These are phyloP conservation scores for Suaeda aralocaspica DNA, from an alignment of 148 eudicot species.

Conservation along the genomic window DNA sequence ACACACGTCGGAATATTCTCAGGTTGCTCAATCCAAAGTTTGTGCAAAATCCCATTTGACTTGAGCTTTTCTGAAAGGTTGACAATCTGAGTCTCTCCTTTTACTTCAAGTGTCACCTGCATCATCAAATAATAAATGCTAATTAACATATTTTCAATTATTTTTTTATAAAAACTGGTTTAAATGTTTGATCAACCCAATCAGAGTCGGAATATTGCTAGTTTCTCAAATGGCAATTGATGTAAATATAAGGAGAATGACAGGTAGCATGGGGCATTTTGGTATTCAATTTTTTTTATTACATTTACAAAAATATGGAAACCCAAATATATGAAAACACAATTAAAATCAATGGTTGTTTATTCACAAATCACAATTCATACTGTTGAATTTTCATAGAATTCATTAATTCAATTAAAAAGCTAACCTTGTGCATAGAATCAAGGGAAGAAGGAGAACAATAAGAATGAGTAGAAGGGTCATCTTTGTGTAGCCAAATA, in stretches of 20 bases:
- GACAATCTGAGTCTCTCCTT: constrained; percentile 68
- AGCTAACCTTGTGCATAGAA: constrained; percentile 77
- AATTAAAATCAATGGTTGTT: too few species aligned
- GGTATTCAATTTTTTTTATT: too few species aligned
- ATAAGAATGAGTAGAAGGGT: constrained; percentile 50
- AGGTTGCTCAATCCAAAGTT: constrained; percentile 89
- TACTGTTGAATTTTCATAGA: too few species aligned
- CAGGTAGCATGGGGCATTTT: too few species aligned
- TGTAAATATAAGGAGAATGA: too few species aligned
- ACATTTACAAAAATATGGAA: too few species aligned
- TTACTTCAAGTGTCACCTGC: constrained; percentile 91
- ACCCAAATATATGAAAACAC: too few species aligned
- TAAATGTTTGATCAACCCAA: background rate
- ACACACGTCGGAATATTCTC: constrained; percentile 82
- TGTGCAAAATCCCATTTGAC: constrained; percentile 51
- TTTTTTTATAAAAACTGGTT: background rate
- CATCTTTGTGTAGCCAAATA: constrained; percentile 68
- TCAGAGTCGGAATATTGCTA: too few species aligned
- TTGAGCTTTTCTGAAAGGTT: constrained; percentile 71
- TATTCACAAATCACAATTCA: too few species aligned
- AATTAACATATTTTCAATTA: background rate
- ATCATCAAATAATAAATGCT: constrained; percentile 1
- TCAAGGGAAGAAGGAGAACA: constrained; percentile 52
- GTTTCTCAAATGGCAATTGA: too few species aligned
- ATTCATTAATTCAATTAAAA: too few species aligned